phyloP scores from a whole-genome alignment of 2,329 filamentous ascomycete species.

The Pseudogymnoascus verrucosus region DNA sequence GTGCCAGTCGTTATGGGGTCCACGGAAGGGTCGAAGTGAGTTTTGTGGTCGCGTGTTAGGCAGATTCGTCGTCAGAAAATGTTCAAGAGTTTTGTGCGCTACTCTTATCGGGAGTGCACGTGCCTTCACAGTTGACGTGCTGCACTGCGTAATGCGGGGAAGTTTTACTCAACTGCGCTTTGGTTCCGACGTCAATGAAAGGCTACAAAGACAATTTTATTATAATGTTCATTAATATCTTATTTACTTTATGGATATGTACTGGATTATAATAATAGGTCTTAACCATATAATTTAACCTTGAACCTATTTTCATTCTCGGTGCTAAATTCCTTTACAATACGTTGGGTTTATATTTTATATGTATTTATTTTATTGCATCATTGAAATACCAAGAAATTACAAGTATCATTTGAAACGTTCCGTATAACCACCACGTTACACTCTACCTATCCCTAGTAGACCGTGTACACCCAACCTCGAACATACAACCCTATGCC shows the following conservation, averaged over 20 bases:
- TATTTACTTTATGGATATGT: background rate
- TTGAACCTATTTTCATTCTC: background rate
- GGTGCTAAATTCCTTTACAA: background rate
- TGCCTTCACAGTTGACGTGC: slow-evolving; percentile 5
- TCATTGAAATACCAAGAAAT: background rate
- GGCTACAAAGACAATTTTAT: background rate
- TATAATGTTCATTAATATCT: background rate
- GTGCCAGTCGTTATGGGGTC: background rate
- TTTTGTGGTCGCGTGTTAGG: slow-evolving; percentile 8
- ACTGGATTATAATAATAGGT: background rate
- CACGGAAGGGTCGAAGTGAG: background rate
- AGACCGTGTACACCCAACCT: slow-evolving; percentile 5
- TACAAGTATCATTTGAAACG: slow-evolving; percentile 3
- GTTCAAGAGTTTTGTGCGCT: slow-evolving; percentile 6
- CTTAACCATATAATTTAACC: background rate
- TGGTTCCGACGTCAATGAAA: background rate
- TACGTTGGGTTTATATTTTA: background rate
- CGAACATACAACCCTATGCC: background rate
- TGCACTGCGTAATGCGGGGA: slow-evolving; percentile 3
- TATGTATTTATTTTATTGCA: slow-evolving; percentile 1
- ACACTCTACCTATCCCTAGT: slow-evolving; percentile 3
- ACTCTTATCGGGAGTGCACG: slow-evolving; percentile 7
- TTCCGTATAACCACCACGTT: background rate
- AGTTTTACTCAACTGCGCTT: background rate
- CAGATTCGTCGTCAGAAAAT: slow-evolving; percentile 4